Percentiles rank a stretch among this genome's conserved stretches.
phyloP scores from a whole-genome alignment of 2,329 filamentous ascomycete genomes.

The Colletotrichum incanum region DNA sequence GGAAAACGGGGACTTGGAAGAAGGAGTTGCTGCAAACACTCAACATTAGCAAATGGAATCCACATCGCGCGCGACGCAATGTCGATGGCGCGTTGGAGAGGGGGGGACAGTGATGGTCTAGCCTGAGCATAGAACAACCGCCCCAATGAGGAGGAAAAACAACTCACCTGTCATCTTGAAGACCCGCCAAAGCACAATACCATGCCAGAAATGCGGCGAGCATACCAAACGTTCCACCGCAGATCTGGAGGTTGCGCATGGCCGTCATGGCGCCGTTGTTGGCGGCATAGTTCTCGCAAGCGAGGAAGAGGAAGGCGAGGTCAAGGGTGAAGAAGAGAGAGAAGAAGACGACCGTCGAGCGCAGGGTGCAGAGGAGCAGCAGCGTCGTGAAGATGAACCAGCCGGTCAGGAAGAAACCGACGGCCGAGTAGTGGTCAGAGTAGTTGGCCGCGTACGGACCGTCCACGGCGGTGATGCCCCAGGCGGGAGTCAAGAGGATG shows the following conservation, averaged over 20 bases:
- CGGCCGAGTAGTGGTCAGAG: constrained; percentile 69
- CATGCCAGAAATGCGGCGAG: constrained; percentile 86
- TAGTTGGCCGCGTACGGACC: constrained; percentile 63
- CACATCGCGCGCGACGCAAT: constrained; percentile 8
- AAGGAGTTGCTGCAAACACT: constrained; percentile 79
- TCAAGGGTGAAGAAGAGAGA: constrained; percentile 84
- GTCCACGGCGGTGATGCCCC: constrained; percentile 67
- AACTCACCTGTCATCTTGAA: constrained; percentile 78
- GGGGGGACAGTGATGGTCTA: neutral
- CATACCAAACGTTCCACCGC: constrained; percentile 86
- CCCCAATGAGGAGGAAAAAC: constrained; percentile 5
- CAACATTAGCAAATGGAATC: constrained; percentile 30
- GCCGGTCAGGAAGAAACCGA: constrained; percentile 82
- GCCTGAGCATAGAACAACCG: neutral
- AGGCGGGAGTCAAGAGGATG: constrained; percentile 79
- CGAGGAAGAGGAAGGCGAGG: constrained; percentile 81
- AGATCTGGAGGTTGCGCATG: constrained; percentile 71
- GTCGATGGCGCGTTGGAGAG: neutral
- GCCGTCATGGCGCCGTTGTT: constrained; percentile 66
- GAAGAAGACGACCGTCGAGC: constrained; percentile 85
- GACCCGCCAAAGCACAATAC: constrained; percentile 89
- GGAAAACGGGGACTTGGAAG: constrained; percentile 92
- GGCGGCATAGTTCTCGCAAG: constrained; percentile 72
- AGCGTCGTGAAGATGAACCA: constrained; percentile 91
- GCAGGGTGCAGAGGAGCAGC: constrained; percentile 80